Base-by-base conservation (phyloP, 257 asterid genomes). In the Solanum megistacrolobum region DNA sequence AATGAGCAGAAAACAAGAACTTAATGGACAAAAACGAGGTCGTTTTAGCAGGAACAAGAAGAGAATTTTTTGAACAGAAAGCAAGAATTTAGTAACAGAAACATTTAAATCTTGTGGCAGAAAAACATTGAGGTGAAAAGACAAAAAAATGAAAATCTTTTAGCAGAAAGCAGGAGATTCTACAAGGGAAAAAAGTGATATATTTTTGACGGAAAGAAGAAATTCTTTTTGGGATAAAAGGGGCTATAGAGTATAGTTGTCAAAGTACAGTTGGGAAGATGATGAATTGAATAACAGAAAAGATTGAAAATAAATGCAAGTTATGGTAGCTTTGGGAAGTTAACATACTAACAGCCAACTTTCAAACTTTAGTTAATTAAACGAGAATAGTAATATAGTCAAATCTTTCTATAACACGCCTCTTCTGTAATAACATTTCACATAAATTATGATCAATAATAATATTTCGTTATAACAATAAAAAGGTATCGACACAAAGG, bases 211-310 rank as follows among this genome's bases (percentile, higher is more conserved):
- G 43, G 38, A 79, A 2, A 27, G 85, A 43, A 27, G 8, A 16
- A 29, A 13, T 13, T 69, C 8, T 46, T 46, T 46, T 20, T 8
- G 38, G 41, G 68, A 48, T 31, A 29, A 14, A 38, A 12, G 84
- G 23, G 66, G 5, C 16, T 29, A 58, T 58, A 46, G 68, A 27
- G 34, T 32, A 32, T 32, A 32, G 34, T 32, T 81, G 85, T 9
- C 6, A 81, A 18, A 29, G 85, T 46, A 81, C 85, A 46, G 85
- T 81, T 81, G 69, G 85, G 85, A 81, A 81, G 85, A 46, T 81
- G 85, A 48, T 0, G 69, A 81, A 81, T 79, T 81, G 68, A 81
- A 46, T 81, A 46, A 27, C 39, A 81, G 68, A 81, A 18, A 81
- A 48, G 41, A 29, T 27, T 9, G 69, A 38, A 81, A 81, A 81